Percentiles rank a stretch among this genome's conserved stretches.
Evolutionary conservation across 2,329 filamentous ascomycete genomes (phyloP).

Genomic region (Capronia epimyces): DNA sequence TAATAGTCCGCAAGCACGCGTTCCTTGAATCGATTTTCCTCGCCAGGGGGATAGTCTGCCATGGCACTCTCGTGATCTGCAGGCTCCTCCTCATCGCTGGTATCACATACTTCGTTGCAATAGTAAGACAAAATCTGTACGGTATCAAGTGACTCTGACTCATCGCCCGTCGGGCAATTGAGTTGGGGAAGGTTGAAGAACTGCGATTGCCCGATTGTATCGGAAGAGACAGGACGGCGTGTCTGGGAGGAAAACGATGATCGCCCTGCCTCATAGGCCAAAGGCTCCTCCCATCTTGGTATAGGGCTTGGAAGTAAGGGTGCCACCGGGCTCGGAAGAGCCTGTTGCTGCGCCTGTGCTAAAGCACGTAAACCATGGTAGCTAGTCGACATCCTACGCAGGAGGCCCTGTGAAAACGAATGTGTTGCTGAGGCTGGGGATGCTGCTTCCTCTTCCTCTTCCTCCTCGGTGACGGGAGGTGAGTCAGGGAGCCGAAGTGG

Average conservation of each 20-base stretch:
- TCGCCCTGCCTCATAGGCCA: background rate
- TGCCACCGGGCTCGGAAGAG: constrained; percentile 2
- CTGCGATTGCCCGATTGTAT: constrained; percentile 1
- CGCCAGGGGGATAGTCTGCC: too few species aligned
- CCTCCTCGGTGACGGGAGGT: constrained; percentile 3
- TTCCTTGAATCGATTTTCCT: background rate
- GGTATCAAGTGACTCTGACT: constrained; percentile 14
- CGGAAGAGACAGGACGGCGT: background rate
- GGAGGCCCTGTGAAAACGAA: background rate
- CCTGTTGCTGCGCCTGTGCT: constrained; percentile 4
- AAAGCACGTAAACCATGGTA: constrained; percentile 18
- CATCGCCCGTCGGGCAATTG: constrained; percentile 2
- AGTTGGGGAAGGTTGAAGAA: constrained; percentile 9
- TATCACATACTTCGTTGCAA: constrained; percentile 6
- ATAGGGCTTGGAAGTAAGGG: constrained; percentile 22
- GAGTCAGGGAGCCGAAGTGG: constrained; percentile 9
- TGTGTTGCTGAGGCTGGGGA: background rate
- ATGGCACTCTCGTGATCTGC: too few species aligned
- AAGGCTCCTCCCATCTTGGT: background rate
- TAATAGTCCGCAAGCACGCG: background rate
- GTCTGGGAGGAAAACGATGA: background rate
- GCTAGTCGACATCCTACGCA: constrained; percentile 19
- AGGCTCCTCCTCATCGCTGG: background rate
- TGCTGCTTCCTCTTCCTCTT: background rate
- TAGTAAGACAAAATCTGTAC: constrained; percentile 26